Evolutionary conservation across 164 flowering plant species (phyloP).

Genomic region (Magnolia officinalis): DNA sequence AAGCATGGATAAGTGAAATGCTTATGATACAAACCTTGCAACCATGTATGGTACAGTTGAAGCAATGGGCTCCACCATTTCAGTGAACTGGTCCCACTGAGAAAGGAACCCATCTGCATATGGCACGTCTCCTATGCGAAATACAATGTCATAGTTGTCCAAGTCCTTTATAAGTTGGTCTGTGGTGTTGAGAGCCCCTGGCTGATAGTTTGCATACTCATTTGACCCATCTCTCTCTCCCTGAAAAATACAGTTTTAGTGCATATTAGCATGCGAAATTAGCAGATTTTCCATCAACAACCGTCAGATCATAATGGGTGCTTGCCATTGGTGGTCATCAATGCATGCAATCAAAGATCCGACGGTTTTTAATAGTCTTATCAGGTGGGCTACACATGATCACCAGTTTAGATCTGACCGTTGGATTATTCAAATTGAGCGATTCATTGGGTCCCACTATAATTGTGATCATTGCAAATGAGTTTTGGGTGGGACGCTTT

Average conservation of each 20-base stretch:
- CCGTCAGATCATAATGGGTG: background rate
- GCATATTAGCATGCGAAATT: background rate
- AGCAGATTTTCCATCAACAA: too few species aligned
- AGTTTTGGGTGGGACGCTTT: too few species aligned
- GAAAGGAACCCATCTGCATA: slow-evolving; percentile 84
- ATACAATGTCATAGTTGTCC: slow-evolving; percentile 66
- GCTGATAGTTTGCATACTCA: slow-evolving; percentile 70
- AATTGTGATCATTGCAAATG: too few species aligned
- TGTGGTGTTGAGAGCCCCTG: slow-evolving; percentile 80
- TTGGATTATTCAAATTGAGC: too few species aligned
- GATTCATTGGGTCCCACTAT: too few species aligned
- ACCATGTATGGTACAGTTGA: slow-evolving; percentile 78
- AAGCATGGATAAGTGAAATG: background rate
- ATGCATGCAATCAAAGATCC: too few species aligned
- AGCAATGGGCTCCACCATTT: slow-evolving; percentile 79
- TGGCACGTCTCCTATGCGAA: slow-evolving; percentile 76
- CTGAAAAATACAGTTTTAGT: slow-evolving; percentile 33
- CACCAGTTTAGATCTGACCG: too few species aligned
- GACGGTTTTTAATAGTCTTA: too few species aligned
- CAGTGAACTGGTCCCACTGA: slow-evolving; percentile 93
- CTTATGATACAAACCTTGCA: slow-evolving; percentile 49
- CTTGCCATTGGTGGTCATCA: background rate
- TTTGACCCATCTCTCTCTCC: slow-evolving; percentile 91
- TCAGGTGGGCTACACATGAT: too few species aligned
- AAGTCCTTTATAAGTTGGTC: slow-evolving; percentile 68